Evolutionary conservation across 1,139 yeast genomes (phyloP), one percentile per base, ranked within the genome.

Genomic region (Blastobotrys raffinosifermentans): DNA sequence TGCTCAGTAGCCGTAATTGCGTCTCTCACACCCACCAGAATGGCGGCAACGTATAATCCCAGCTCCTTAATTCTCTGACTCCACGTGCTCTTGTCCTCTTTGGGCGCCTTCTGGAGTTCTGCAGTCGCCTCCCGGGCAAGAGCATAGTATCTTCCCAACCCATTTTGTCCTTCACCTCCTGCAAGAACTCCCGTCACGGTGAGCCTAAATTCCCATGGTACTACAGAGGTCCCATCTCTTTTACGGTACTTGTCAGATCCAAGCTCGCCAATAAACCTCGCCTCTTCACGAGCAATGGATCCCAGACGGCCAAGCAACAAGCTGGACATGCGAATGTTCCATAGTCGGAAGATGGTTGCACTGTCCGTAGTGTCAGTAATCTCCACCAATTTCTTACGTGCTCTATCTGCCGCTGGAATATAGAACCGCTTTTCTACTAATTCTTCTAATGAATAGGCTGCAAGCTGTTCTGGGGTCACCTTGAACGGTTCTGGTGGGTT

Each of bases 1-100:
- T 59, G 60, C 8, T 53, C 51, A 10, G 57, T 38, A 1, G 64
- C 66, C 2, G 65, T 48, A 6, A 46, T 35, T 31, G 47, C 50
- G 38, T 63, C 67, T 8, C 49, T 45, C 49, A 58, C 51, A 17
- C 57, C 56, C 6, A 60, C 35, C 19, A 63, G 52, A 34, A 57
- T 53, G 4, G 64, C 53, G 2, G 57, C 55, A 2, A 58, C 56
- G 35, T 50, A 52, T 9, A 58, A 38, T 7, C 64, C 63, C 30
- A 60, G 44, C 11, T 51, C 49, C 13, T 57, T 46, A 20, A 59
- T 43, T 6, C 63, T 46, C 7, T 33, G 31, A 10, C 41, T 35
- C 64, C 63, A 59, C 14, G 11, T 14, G 4, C 16, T 34, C 21
- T 11, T 35, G n/a, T 25, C 17, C 30, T 26, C 34, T 13, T 14